Evolutionary conservation across 495 filamentous ascomycete species (phyloP), one percentile per base, ranked within the genome.

Genomic region (Friedmanniomyces endolithicus): DNA sequence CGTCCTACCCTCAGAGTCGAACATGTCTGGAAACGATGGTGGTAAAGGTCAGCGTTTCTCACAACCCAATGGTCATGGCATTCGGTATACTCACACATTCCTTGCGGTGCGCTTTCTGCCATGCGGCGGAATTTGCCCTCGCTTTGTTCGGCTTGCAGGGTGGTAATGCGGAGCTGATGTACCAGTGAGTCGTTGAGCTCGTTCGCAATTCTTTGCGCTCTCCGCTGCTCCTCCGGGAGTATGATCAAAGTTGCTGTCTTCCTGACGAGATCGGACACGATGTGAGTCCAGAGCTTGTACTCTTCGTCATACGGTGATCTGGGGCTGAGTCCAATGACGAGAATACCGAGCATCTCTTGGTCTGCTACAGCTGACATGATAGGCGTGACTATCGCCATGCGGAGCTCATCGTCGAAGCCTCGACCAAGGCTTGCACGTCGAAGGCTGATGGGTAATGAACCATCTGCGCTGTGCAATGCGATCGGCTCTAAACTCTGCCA

Each of bases 171-270:
- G 1, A 87, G 72, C 62, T 85, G 78, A 58, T 83, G 73, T 2
- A 78, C 81, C 4, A 87, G 74, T 56, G 82, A 75, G 46, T 81
- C 75, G 7, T 78, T 75, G 64, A 85, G 78, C 33, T 78, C 68
- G 12, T 79, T 78, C n/a, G 83, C 81, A 39, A 83, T 66, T 20
- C 74, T 74, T 22, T 82, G 81, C 7, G 82, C 83, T 54, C 74
- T 74, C 57, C 85, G 85, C 61, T 87, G 82, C 58, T 86, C 83
- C 58, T 85, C 82, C 45, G 85, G 84, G 11, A 87, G 61, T 0
- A 84, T 78, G 11, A 86, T 81, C 0, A 81, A 82, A 11, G 82
- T 80, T 59, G 85, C 74, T 4, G 80, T 80, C 1, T 82, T 86
- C 12, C 75, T 78, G 16, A 86, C 69, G 56, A 85, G 80, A 12